These are phyloP conservation scores for Chionographis japonica DNA, from an alignment of 106 monocot species.

Conservation along the genomic window DNA sequence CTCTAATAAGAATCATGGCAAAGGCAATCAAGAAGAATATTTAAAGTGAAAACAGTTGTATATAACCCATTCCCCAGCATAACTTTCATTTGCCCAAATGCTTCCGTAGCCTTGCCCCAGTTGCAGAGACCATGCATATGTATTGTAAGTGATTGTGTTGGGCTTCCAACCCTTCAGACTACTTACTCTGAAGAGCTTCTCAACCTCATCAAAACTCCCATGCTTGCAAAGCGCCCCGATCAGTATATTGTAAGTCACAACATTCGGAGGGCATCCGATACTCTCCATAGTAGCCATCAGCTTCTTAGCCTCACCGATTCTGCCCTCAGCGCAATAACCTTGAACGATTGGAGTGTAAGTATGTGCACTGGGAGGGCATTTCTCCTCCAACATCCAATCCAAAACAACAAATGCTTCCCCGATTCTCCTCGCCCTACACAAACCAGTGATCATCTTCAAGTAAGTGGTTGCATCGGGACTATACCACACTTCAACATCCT, in stretches of 20 bases:
- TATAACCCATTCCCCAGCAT: constrained; percentile 32
- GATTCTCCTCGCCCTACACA: constrained; percentile 30
- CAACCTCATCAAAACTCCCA: constrained; percentile 37
- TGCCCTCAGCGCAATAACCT: constrained; percentile 31
- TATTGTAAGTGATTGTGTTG: constrained; percentile 47
- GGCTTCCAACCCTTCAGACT: constrained; percentile 39
- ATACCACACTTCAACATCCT: constrained; percentile 20
- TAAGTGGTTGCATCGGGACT: constrained; percentile 41
- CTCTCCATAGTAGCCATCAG: constrained; percentile 39
- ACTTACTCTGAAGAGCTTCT: constrained; percentile 35
- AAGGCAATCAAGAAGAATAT: constrained; percentile 53
- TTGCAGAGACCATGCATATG: constrained; percentile 61
- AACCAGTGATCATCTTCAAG: constrained; percentile 40
- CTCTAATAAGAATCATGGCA: constrained; percentile 40
- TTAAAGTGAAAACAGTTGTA: constrained; percentile 41
- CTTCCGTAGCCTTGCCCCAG: constrained; percentile 15
- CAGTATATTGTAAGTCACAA: constrained; percentile 49
- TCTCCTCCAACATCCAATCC: constrained; percentile 39
- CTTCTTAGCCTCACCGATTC: constrained; percentile 34
- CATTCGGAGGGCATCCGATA: constrained; percentile 29
- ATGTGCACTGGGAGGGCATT: constrained; percentile 25
- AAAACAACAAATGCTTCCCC: constrained; percentile 38
- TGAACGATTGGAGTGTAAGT: constrained; percentile 51
- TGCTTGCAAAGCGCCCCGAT: constrained; percentile 38
- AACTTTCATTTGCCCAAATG: constrained; percentile 22